These are phyloP conservation scores for Beta vulgaris DNA, from an alignment of 148 eudicot species.

Conservation along the genomic window DNA sequence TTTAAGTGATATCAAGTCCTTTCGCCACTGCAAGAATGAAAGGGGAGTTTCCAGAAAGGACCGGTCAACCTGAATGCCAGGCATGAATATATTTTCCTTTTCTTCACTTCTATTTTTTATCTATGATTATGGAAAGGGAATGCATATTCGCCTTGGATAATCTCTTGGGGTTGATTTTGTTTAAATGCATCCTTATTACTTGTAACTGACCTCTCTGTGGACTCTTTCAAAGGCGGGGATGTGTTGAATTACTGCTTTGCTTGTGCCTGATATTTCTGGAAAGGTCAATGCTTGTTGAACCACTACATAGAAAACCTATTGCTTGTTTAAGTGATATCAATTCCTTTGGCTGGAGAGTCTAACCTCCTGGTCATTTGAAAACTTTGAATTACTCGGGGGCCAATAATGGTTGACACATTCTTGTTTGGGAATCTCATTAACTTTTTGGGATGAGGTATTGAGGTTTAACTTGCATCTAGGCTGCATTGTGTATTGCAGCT, in stretches of 20 bases:
- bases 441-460: not conserved
- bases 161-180: not conserved
- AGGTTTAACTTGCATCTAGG: not conserved
- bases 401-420: not conserved
- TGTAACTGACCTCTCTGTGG: not conserved
- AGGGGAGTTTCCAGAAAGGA: constrained; percentile 94
- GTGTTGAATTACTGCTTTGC: not conserved
- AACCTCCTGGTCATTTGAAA: not conserved
- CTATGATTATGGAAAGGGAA: not conserved
- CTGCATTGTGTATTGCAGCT: not conserved
- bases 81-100: constrained; percentile 36
- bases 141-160: not conserved
- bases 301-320: no score
- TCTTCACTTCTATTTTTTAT: not conserved
- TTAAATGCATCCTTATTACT: not conserved
- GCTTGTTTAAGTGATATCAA: not conserved
- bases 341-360: not conserved
- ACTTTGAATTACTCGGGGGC: not conserved
- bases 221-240: not conserved
- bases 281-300: not conserved
- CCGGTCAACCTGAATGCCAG: constrained; percentile 97
- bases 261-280: not conserved
- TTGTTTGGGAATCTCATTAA: not conserved
- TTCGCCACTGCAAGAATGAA: constrained; percentile 86
- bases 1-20: constrained; percentile 54